Percentiles rank a stretch among this genome's conserved stretches.
Conservation (phyloP, 73 alveolate species). For the Durusdinium trenchii region DNA sequence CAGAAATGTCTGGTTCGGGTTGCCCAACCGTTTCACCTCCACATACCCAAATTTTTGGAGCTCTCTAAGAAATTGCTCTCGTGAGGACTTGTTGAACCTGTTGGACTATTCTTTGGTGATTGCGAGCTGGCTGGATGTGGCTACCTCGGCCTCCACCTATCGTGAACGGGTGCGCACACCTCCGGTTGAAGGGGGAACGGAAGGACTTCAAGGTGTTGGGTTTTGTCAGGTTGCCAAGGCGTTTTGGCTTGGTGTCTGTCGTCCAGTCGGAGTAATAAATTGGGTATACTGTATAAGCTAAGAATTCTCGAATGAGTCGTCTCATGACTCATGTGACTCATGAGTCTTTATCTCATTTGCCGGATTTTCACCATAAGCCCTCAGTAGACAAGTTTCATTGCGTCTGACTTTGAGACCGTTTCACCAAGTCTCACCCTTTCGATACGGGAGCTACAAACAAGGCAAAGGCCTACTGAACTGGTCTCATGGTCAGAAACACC, state of each 20-base stretch:
- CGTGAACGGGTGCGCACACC: conserved; percentile 32
- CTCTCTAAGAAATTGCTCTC: neutral
- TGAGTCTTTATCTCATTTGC: too few species aligned
- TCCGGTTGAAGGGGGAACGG: neutral
- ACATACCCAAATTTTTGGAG: neutral
- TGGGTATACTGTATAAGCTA: neutral
- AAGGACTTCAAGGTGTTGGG: neutral
- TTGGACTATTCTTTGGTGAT: conserved; percentile 88
- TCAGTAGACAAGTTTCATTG: too few species aligned
- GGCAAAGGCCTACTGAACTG: too few species aligned
- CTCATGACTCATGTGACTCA: too few species aligned
- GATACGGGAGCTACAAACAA: too few species aligned
- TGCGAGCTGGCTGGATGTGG: conserved; percentile 71
- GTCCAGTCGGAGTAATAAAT: neutral
- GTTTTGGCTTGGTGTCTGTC: neutral
- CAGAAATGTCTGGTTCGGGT: too few species aligned
- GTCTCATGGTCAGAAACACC: too few species aligned
- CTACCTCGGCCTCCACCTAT: conserved; percentile 62
- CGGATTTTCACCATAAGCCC: too few species aligned
- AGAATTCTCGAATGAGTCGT: too few species aligned
- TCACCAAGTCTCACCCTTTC: too few species aligned
- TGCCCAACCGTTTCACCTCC: too few species aligned
- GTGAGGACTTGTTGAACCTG: conserved; percentile 40
- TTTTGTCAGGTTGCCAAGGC: neutral
- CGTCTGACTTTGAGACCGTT: too few species aligned